phyloP scores from a whole-genome alignment of 371 early-diverging fungal genomes.

The Mortierella sp. region DNA sequence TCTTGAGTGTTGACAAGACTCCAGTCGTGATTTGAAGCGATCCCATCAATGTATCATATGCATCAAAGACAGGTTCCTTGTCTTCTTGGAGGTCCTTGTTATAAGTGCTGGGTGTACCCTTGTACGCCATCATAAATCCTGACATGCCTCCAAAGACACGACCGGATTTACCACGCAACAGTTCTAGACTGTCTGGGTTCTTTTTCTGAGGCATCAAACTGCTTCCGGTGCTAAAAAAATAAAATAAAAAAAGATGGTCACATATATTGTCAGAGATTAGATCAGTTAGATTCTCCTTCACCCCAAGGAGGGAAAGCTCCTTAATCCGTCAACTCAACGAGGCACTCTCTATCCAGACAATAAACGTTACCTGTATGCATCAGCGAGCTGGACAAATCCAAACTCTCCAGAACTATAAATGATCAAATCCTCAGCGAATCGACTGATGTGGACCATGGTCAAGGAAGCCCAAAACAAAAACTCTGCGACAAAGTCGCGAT shows the following conservation, averaged over 20 bases:
- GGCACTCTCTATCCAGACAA: background rate
- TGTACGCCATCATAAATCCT: constrained; percentile 97
- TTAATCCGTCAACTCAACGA: background rate
- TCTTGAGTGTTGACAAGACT: constrained; percentile 89
- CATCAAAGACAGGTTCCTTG: constrained; percentile 98
- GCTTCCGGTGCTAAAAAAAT: constrained; percentile 86
- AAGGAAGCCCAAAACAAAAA: constrained; percentile 92
- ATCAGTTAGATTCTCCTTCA: constrained; percentile 6
- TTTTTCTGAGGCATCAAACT: constrained; percentile 99
- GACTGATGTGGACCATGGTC: constrained; percentile 92
- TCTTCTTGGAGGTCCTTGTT: constrained; percentile 99
- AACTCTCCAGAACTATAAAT: constrained; percentile 94
- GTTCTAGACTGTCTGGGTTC: constrained; percentile 96
- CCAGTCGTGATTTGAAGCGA: constrained; percentile 93
- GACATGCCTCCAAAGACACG: constrained; percentile 95
- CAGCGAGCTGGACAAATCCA: constrained; percentile 92
- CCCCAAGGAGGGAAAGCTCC: background rate
- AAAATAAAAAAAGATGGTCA: constrained; percentile 2
- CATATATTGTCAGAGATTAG: constrained; percentile 11
- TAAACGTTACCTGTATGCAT: constrained; percentile 81
- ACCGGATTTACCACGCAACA: constrained; percentile 96
- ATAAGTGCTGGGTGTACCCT: constrained; percentile 96
- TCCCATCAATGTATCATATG: constrained; percentile 88
- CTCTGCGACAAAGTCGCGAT: constrained; percentile 97
- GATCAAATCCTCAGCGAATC: constrained; percentile 96